Base-by-base conservation (phyloP, 108 stramenopile species). In the Nitzschia palea region DNA sequence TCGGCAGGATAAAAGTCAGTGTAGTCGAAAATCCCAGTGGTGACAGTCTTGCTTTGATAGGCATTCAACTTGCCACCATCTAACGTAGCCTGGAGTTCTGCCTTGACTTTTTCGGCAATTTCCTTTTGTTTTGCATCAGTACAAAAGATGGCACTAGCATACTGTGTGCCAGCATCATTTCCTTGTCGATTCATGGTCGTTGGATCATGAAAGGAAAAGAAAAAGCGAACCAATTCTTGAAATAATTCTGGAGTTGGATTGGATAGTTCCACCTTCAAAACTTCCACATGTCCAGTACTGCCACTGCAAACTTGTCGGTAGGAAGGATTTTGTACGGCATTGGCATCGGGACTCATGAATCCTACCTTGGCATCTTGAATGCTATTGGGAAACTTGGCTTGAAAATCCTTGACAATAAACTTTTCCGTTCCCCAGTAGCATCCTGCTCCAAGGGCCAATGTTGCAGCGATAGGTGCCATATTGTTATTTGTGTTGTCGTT, bases 121-220 rank as follows among this genome's bases (percentile, higher is more conserved):
- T 62, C 37, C 20, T 17, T 29, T 72, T 94, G 90, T 37, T 82
- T 77, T 23, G 76, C 75, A 26, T 81, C 86, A 47, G 78, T 63
- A 37, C 36, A 67, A 79, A 92, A 97, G 17, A 97, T 81, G 10
- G 57, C 84, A 28, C 76, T 77, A 26, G 85, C 81, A 67, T 97
- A 97, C 65, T 97, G 96, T 3, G 86, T 83, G 3, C 96, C 96
- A 12, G 54, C 42, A 80, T 97, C 96, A 47, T 89, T 87, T n/a
- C 93, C 92, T 74, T 97, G 96, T 18, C 87, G 76, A 73, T 97
- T 83, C 62, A 71, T 36, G 35, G 91, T 94, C 5, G 93, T 95
- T 18, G 95, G 95, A 71, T 96, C 91, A 53, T 92, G 91, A 75
- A 92, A 92, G 43, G 51, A 44, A 70, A 81, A 96, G 77, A 96